phyloP scores from a whole-genome alignment of 108 stramenopile species.

The Pelagomonas calceolata region DNA sequence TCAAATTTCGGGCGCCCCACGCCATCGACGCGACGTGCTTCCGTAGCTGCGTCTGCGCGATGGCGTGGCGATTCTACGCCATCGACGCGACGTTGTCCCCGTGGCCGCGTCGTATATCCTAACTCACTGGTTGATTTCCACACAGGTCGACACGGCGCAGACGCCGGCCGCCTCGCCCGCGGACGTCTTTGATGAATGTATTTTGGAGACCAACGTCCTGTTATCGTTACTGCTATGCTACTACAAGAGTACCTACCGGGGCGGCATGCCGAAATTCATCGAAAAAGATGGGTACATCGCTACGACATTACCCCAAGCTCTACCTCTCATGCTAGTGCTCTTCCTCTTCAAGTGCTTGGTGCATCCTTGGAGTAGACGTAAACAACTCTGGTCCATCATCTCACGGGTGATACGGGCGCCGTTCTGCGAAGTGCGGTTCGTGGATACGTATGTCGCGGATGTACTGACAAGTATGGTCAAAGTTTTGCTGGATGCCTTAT shows the following conservation, averaged over 20 bases:
- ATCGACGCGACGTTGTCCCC: no score
- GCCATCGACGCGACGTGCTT: no score
- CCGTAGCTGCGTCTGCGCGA: no score
- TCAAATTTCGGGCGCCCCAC: no score
- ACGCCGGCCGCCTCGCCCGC: slow-evolving; percentile 31
- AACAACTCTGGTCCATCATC: slow-evolving; percentile 67
- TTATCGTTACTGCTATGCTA: slow-evolving; percentile 54
- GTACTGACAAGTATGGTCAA: slow-evolving; percentile 67
- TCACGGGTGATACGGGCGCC: slow-evolving; percentile 60
- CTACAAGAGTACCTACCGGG: slow-evolving; percentile 34
- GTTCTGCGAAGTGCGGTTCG: slow-evolving; percentile 62
- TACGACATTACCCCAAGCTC: no score
- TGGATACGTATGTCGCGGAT: slow-evolving; percentile 57
- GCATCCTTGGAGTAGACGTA: slow-evolving; percentile 56
- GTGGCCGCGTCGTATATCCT: no score
- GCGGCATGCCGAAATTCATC: background rate
- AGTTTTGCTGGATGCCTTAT: slow-evolving; percentile 76
- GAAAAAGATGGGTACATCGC: no score
- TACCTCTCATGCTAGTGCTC: slow-evolving; percentile 55
- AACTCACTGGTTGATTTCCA: no score
- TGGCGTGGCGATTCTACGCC: no score
- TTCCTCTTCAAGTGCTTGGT: slow-evolving; percentile 55
- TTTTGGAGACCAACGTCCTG: slow-evolving; percentile 67
- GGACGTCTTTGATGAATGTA: slow-evolving; percentile 65
- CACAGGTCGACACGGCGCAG: background rate